Conservation (phyloP, 2,329 filamentous ascomycete genomes). For the Fusarium sp. region DNA sequence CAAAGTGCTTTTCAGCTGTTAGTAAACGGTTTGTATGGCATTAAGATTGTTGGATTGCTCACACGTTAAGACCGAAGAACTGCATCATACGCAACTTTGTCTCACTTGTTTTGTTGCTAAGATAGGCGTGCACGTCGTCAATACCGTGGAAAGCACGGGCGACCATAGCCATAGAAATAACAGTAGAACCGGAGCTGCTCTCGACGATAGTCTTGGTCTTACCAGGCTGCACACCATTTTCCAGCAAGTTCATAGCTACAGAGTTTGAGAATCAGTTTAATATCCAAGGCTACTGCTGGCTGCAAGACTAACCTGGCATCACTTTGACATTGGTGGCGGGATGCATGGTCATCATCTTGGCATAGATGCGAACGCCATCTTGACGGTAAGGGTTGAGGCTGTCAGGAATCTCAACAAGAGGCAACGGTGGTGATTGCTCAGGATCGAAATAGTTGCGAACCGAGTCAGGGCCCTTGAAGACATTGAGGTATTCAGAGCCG, state of each 20-base stretch:
- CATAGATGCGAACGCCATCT: constrained; percentile 72
- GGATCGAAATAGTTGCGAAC: constrained; percentile 71
- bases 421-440: constrained; percentile 67
- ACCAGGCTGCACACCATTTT: constrained; percentile 58
- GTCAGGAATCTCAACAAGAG: constrained; percentile 70
- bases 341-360: constrained; percentile 74
- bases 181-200: constrained; percentile 72
- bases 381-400: constrained; percentile 67
- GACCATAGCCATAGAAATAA: constrained; percentile 66
- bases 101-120: constrained; percentile 63
- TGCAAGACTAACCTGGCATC: constrained; percentile 62
- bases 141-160: constrained; percentile 55
- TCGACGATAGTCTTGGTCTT: constrained; percentile 69
- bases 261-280: constrained; percentile 20
- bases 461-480: constrained; percentile 68
- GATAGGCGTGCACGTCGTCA: constrained; percentile 58
- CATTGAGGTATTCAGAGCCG: constrained; percentile 57
- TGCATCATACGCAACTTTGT: constrained; percentile 53
- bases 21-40: not conserved
- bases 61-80: constrained; percentile 54
- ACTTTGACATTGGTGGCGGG: constrained; percentile 74
- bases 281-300: not conserved
- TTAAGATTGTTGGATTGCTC: constrained; percentile 14
- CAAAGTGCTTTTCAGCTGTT: constrained; percentile 44
- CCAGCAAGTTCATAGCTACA: constrained; percentile 61